Percentiles rank a stretch among this genome's conserved stretches.
Evolutionary conservation across 192 early-diverging fungal species (phyloP).

Genomic region (Rhizoclosmatium sp.): DNA sequence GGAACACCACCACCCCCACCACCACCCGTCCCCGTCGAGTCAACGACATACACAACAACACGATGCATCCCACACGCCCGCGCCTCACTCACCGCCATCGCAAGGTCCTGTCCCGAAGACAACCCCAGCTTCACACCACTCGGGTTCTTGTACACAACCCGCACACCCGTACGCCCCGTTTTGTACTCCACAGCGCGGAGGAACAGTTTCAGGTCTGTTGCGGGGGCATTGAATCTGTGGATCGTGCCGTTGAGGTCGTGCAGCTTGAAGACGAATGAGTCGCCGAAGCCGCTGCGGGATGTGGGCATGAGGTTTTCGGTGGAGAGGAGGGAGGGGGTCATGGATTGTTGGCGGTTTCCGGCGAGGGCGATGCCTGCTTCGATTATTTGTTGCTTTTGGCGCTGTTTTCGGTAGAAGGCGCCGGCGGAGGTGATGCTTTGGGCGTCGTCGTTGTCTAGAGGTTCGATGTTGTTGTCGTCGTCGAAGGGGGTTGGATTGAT

Average conservation of each 20-base stretch:
- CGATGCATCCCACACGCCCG: conserved; percentile 9
- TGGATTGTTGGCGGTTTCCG: conserved; percentile 6
- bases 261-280: conserved; percentile 57
- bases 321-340: not conserved
- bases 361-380: not conserved
- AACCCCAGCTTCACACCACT: conserved; percentile 34
- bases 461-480: conserved; percentile 17
- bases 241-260: conserved; percentile 55
- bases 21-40: not conserved
- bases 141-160: conserved; percentile 14
- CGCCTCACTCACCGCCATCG: conserved; percentile 21
- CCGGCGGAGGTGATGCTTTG: conserved; percentile 30
- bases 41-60: conserved; percentile 22
- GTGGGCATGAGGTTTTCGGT: not conserved
- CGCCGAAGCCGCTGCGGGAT: not conserved
- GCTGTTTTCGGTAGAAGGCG: conserved; percentile 34
- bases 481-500: not conserved
- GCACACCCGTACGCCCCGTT: conserved; percentile 11
- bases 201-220: not conserved
- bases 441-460: conserved; percentile 30
- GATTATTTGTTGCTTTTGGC: conserved; percentile 1
- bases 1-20: not conserved
- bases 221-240: conserved; percentile 49
- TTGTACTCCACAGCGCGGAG: conserved; percentile 13
- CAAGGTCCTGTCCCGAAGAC: conserved; percentile 55